Evolutionary conservation across 2,329 filamentous ascomycete species (phyloP).

Genomic region (Neospermospora avenae): DNA sequence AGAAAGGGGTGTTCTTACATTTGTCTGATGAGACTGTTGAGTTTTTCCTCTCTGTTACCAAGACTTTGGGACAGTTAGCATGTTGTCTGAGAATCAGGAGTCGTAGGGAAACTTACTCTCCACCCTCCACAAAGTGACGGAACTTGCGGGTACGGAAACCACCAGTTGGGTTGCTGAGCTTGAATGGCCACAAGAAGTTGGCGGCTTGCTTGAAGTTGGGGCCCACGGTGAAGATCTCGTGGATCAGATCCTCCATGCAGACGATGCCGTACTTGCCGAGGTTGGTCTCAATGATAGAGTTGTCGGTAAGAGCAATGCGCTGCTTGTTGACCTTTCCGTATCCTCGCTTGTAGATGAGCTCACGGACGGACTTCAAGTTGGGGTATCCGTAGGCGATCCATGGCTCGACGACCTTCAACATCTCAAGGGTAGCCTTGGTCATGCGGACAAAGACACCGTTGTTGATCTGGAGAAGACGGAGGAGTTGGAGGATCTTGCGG

Average conservation of each 20-base stretch:
- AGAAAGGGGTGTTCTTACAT: no score
- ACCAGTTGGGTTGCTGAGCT: slow-evolving; percentile 97
- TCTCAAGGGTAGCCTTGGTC: slow-evolving; percentile 96
- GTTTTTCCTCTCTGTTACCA: slow-evolving; percentile 40
- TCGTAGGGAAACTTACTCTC: slow-evolving; percentile 58
- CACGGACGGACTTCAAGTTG: slow-evolving; percentile 98
- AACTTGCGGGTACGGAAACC: slow-evolving; percentile 97
- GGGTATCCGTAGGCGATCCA: slow-evolving; percentile 99
- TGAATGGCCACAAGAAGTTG: slow-evolving; percentile 99
- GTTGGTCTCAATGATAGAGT: slow-evolving; percentile 93
- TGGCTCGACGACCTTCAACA: slow-evolving; percentile 97
- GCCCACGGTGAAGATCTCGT: slow-evolving; percentile 98
- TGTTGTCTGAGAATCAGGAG: no score
- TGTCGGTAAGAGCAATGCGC: slow-evolving; percentile 93
- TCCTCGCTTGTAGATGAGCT: slow-evolving; percentile 99
- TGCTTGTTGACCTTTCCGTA: slow-evolving; percentile 99
- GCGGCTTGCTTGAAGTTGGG: slow-evolving; percentile 97
- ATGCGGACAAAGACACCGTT: slow-evolving; percentile 97
- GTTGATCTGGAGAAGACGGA: slow-evolving; percentile 99
- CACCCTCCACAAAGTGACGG: slow-evolving; percentile 46
- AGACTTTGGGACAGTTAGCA: neutral
- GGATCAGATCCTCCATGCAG: slow-evolving; percentile 98
- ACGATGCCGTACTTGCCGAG: slow-evolving; percentile 98
- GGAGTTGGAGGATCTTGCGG: slow-evolving; percentile 99
- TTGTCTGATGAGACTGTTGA: slow-evolving; percentile 93